Conservation (phyloP, 148 eudicot genomes). For the Fagopyrum tataricum region DNA sequence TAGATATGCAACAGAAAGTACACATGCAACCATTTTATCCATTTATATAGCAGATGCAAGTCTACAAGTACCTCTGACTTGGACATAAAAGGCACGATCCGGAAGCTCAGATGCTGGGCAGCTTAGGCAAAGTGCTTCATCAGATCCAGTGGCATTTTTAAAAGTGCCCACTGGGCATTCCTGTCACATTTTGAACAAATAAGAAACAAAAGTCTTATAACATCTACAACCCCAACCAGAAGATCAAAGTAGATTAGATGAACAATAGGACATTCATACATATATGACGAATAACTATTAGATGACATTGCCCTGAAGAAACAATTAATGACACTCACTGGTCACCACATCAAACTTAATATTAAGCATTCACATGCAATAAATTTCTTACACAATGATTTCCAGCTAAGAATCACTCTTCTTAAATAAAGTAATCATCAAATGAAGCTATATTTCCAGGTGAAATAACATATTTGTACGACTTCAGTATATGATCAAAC, state of each 20-base stretch:
- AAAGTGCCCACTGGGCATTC: constrained; percentile 95
- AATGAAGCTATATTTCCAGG: background rate
- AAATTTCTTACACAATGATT: background rate
- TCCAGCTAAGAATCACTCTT: background rate
- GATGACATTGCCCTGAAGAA: background rate
- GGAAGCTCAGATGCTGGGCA: constrained; percentile 84
- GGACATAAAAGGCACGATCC: constrained; percentile 59
- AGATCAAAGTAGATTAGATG: background rate
- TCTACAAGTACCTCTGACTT: constrained; percentile 62
- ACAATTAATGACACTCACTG: constrained; percentile 1
- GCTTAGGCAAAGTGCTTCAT: constrained; percentile 49
- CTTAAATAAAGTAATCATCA: background rate
- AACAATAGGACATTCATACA: background rate
- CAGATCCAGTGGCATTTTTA: constrained; percentile 87
- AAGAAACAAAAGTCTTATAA: background rate
- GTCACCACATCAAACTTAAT: background rate
- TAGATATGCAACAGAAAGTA: background rate
- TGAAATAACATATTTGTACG: background rate
- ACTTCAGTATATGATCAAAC: background rate
- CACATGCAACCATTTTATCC: background rate
- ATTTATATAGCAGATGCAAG: background rate
- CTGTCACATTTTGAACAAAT: constrained; percentile 30
- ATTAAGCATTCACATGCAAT: background rate
- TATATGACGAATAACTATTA: background rate
- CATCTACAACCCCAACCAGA: constrained; percentile 7